Conservation (phyloP, 306 rosid genomes). For the Cicer pinnatifidum region DNA sequence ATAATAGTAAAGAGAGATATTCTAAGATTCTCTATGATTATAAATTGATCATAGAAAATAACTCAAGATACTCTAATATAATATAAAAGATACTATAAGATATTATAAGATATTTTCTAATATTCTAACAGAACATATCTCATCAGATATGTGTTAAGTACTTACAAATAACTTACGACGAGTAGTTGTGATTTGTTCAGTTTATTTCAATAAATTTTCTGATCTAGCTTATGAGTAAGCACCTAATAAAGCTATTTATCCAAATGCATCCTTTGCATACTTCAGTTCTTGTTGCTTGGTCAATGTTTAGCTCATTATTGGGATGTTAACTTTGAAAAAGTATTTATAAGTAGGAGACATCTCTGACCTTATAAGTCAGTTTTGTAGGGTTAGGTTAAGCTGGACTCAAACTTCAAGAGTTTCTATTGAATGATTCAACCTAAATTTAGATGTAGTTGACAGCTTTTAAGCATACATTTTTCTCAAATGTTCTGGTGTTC, state of each 20-base stretch:
- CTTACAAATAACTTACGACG: background rate
- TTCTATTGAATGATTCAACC: slow-evolving; percentile 2
- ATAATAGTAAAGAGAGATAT: no score
- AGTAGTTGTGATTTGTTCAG: background rate
- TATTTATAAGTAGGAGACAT: background rate
- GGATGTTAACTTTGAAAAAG: background rate
- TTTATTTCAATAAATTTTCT: background rate
- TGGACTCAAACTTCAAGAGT: background rate
- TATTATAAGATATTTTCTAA: no score
- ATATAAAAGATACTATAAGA: no score
- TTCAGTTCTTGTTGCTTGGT: slow-evolving; percentile 4
- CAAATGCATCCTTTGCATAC: background rate
- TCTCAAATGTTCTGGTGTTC: slow-evolving; percentile 11
- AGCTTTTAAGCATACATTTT: background rate
- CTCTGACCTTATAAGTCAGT: background rate
- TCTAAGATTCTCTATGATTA: no score
- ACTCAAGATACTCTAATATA: no score
- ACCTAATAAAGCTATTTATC: background rate
- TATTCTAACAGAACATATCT: background rate
- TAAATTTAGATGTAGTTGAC: slow-evolving; percentile 9
- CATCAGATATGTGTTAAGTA: background rate
- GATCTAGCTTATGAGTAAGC: background rate
- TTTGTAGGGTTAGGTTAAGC: background rate
- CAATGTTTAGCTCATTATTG: slow-evolving; percentile 7
- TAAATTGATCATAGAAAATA: no score